Conservation (phyloP, 2,329 filamentous ascomycete species). For the Chalaropsis ovoidea region DNA sequence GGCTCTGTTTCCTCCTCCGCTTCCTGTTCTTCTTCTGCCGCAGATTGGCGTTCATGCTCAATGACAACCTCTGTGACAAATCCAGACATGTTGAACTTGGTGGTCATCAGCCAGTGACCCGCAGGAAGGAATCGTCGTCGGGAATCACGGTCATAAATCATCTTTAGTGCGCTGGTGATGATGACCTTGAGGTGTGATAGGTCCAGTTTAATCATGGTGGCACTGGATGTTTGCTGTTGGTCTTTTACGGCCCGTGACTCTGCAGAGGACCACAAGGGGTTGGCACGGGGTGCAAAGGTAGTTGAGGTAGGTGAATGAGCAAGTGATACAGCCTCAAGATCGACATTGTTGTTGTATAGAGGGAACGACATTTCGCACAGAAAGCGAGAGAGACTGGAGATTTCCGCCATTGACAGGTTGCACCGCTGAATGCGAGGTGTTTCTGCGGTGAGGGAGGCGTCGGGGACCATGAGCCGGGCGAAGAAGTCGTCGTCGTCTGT, state of each 20-base stretch:
- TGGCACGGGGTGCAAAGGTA: neutral
- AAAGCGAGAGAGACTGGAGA: constrained; percentile 67
- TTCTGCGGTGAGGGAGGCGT: constrained; percentile 29
- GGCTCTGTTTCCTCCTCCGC: constrained; percentile 30
- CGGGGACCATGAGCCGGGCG: constrained; percentile 40
- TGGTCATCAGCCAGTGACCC: constrained; percentile 91
- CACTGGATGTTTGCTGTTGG: constrained; percentile 25
- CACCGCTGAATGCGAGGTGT: constrained; percentile 48
- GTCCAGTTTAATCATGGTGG: constrained; percentile 40
- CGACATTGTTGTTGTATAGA: constrained; percentile 71
- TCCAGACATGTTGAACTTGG: constrained; percentile 73
- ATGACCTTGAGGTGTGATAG: constrained; percentile 69
- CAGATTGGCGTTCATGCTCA: constrained; percentile 71
- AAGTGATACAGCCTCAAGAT: constrained; percentile 31
- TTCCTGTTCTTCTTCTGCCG: constrained; percentile 38
- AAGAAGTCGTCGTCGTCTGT: constrained; percentile 97
- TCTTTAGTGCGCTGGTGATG: constrained; percentile 68
- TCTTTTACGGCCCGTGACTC: neutral
- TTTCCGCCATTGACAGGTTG: constrained; percentile 59
- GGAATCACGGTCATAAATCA: constrained; percentile 89
- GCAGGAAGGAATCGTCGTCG: constrained; percentile 69
- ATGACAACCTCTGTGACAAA: constrained; percentile 79
- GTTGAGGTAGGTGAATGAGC: neutral
- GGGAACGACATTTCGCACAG: constrained; percentile 86
- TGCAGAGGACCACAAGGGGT: neutral